Evolutionary conservation across 805 yeast species (phyloP).

Genomic region (Lachancea nothofagi): DNA sequence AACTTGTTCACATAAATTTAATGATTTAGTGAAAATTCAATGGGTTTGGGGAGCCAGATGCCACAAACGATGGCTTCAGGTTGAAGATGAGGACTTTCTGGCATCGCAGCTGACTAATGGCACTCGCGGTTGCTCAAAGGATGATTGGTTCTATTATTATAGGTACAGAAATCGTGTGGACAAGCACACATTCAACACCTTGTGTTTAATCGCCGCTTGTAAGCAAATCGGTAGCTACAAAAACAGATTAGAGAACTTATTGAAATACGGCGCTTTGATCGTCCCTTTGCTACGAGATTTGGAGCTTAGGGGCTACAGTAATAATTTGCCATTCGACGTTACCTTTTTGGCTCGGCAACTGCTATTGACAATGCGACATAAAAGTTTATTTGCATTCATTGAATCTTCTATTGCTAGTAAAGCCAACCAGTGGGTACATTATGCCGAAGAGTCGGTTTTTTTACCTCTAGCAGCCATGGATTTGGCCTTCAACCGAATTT

Average conservation of each 20-base stretch:
- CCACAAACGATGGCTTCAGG: slow-evolving; percentile 14
- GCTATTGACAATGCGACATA: slow-evolving; percentile 17
- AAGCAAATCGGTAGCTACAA: slow-evolving; percentile 4
- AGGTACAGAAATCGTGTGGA: slow-evolving; percentile 13
- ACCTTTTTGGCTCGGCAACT: slow-evolving; percentile 14
- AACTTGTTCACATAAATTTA: slow-evolving; percentile 11
- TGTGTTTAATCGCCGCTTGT: slow-evolving; percentile 1
- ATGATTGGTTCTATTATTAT: slow-evolving; percentile 13
- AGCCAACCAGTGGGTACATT: slow-evolving; percentile 15
- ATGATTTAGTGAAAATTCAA: slow-evolving; percentile 9
- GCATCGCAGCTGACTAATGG: neutral
- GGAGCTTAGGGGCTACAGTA: slow-evolving; percentile 8
- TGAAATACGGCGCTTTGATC: slow-evolving; percentile 12
- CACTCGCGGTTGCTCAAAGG: slow-evolving; percentile 1
- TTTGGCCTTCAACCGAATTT: slow-evolving; percentile 16
- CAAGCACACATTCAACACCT: slow-evolving; percentile 5
- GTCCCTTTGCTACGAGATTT: slow-evolving; percentile 12
- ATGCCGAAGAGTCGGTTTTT: slow-evolving; percentile 18
- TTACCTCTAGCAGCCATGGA: slow-evolving; percentile 19
- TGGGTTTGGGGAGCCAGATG: slow-evolving; percentile 18
- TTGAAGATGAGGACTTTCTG: slow-evolving; percentile 11
- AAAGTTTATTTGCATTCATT: slow-evolving; percentile 15
- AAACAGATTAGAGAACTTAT: slow-evolving; percentile 3
- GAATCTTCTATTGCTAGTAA: slow-evolving; percentile 1
- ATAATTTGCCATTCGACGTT: slow-evolving; percentile 8